phyloP scores from a whole-genome alignment of 768 basidiomycete species.

The Lentinula lateritia region DNA sequence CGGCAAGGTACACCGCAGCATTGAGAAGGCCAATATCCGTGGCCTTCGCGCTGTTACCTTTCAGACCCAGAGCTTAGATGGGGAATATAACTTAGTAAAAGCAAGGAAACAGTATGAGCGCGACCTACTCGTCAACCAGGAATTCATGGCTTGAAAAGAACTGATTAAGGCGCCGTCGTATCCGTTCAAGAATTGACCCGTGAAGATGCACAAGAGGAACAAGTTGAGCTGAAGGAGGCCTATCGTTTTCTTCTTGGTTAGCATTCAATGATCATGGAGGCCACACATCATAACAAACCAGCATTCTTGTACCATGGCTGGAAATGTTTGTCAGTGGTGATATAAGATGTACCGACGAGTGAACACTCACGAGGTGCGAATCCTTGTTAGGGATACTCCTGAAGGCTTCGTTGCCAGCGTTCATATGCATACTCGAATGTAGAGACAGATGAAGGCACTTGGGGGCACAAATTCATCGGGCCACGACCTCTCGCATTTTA shows the following conservation, averaged over 20 bases:
- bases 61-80: neutral
- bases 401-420: neutral
- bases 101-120: neutral
- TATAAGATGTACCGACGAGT: neutral
- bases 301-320: conserved; percentile 8
- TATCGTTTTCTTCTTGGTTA: neutral
- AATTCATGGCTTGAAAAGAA: conserved; percentile 2
- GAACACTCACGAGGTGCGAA: neutral
- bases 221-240: conserved; percentile 6
- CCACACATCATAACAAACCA: neutral
- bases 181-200: conserved; percentile 5
- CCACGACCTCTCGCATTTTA: neutral
- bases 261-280: neutral
- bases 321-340: neutral
- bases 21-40: conserved; percentile 4
- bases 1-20: conserved; percentile 3
- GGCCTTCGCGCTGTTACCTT: neutral
- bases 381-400: neutral
- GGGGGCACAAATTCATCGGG: neutral
- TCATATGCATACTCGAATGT: neutral
- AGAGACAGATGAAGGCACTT: neutral
- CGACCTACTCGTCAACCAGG: conserved; percentile 3
- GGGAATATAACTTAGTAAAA: neutral
- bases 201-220: conserved; percentile 1
- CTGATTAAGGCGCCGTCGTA: conserved; percentile 4